These are phyloP conservation scores for Pseudopyricularia javanii DNA, from an alignment of 2,329 filamentous ascomycete genomes.

Conservation along the genomic window DNA sequence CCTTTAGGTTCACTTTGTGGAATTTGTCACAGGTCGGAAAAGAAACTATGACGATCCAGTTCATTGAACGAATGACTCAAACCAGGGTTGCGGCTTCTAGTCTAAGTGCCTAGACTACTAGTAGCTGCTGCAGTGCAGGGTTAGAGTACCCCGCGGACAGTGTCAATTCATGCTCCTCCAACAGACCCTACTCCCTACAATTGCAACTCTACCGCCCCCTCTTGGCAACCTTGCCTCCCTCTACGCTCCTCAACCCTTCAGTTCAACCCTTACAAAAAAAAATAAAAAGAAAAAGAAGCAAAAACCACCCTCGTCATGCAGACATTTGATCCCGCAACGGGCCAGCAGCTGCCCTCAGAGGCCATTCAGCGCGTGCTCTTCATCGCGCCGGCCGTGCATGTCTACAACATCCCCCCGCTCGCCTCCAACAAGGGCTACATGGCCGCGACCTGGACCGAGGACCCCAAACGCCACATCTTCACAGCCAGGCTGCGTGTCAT, in stretches of 20 bases:
- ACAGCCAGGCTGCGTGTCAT: constrained; percentile 69
- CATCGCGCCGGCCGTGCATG: constrained; percentile 60
- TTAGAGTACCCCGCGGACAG: too few relatives aligned
- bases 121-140: too few relatives aligned
- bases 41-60: background rate
- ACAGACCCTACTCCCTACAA: background rate
- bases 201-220: background rate
- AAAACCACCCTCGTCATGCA: constrained; percentile 34
- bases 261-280: background rate
- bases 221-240: background rate
- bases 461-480: constrained; percentile 67
- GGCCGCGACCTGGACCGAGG: constrained; percentile 64
- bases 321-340: constrained; percentile 59
- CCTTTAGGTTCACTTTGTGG: too few relatives aligned
- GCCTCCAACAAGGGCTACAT: constrained; percentile 68
- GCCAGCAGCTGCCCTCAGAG: constrained; percentile 53
- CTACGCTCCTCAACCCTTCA: background rate
- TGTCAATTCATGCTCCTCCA: background rate
- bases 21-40: background rate
- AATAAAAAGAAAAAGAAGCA: background rate
- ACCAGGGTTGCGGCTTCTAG: too few relatives aligned
- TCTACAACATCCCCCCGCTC: constrained; percentile 79
- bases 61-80: background rate
- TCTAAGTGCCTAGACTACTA: too few relatives aligned
- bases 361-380: constrained; percentile 81